Evolutionary conservation across 345 rosid genomes (phyloP).

Genomic region (Citrus trifoliata): DNA sequence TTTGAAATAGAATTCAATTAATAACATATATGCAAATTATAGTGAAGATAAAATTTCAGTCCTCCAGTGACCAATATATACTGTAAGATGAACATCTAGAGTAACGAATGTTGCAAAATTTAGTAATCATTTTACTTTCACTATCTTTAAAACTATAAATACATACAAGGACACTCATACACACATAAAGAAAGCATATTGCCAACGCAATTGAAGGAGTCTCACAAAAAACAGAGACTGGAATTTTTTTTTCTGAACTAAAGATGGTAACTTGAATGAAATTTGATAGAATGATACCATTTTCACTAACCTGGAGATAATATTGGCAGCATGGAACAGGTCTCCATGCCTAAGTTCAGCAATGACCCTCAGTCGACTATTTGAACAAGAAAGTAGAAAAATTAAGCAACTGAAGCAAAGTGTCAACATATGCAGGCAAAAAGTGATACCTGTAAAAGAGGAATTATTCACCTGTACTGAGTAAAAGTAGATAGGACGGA

Average conservation of each 20-base stretch:
- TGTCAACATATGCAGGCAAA: neutral
- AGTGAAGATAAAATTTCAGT: neutral
- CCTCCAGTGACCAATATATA: neutral
- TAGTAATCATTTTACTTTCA: neutral
- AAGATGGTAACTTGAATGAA: neutral
- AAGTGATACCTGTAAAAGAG: neutral
- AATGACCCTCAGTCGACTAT: constrained; percentile 52
- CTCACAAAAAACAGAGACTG: neutral
- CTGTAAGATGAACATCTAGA: neutral
- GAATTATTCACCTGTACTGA: constrained; percentile 43
- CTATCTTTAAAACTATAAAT: neutral
- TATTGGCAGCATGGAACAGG: constrained; percentile 45
- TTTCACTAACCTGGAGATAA: constrained; percentile 51
- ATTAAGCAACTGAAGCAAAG: constrained; percentile 8
- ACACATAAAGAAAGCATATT: neutral
- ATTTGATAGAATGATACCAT: neutral
- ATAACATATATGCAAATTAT: neutral
- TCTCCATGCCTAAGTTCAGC: constrained; percentile 60
- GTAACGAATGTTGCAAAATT: neutral
- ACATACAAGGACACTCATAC: neutral
- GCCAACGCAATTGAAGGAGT: neutral
- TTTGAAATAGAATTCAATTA: neutral
- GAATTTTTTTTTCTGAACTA: neutral
- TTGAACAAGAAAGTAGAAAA: constrained; percentile 12
- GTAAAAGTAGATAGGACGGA: constrained; percentile 46